These are phyloP conservation scores for Agaricus blazei DNA, from an alignment of 768 basidiomycete species.

Conservation along the genomic window DNA sequence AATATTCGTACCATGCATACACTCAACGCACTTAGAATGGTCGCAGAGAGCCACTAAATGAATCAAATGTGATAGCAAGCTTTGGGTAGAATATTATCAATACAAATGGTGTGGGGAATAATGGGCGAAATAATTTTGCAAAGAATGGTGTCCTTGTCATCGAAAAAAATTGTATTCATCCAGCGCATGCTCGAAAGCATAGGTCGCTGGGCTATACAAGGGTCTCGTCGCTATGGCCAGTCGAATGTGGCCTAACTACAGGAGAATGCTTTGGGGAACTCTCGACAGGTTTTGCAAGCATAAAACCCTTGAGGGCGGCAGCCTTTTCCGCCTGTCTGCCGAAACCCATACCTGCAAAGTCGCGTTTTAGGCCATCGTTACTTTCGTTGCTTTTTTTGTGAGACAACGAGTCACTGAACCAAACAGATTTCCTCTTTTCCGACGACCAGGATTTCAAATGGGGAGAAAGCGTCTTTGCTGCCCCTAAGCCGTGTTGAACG, in stretches of 20 bases:
- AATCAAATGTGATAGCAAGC: too few species aligned
- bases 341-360: slow-evolving; percentile 43
- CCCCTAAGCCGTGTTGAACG: slow-evolving; percentile 14
- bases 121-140: too few species aligned
- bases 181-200: not conserved
- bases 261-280: slow-evolving; percentile 19
- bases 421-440: slow-evolving; percentile 10
- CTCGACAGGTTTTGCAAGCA: slow-evolving; percentile 24
- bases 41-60: too few species aligned
- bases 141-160: too few species aligned
- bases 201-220: not conserved
- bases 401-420: slow-evolving; percentile 3
- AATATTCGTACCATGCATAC: too few species aligned
- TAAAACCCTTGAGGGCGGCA: slow-evolving; percentile 59
- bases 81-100: too few species aligned
- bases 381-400: slow-evolving; percentile 11
- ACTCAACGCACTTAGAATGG: too few species aligned
- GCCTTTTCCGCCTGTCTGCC: slow-evolving; percentile 78
- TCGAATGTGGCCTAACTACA: not conserved
- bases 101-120: too few species aligned
- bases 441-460: not conserved
- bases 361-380: slow-evolving; percentile 24
- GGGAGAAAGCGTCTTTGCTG: slow-evolving; percentile 13
- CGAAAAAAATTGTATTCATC: too few species aligned
- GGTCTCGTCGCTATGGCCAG: not conserved